Base-by-base conservation (phyloP, 2,329 filamentous ascomycete species). In the Aulographum hederae region DNA sequence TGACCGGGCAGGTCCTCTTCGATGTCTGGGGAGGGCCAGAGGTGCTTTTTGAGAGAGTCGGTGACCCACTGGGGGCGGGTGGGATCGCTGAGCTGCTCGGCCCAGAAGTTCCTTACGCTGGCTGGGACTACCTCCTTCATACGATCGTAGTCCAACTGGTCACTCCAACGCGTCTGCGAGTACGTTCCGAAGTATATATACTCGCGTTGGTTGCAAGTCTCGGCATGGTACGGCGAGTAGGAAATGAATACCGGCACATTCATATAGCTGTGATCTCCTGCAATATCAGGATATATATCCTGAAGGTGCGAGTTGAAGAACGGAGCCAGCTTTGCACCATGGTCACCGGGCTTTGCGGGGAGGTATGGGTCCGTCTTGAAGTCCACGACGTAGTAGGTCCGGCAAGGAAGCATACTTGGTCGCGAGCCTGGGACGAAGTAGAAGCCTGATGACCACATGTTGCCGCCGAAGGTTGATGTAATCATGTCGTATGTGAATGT, bases 121-220 rank as follows among this genome's bases (percentile, higher is more conserved):
- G 43, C 31, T 3, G 58, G 54, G 1, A 63, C 51, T 4, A 40
- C 34, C 31, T 53, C 42, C 17, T 36, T 39, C 41, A 58, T 46
- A 14, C 48, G 47, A 20, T 62, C 57, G 34, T 56, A 50, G 34
- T 56, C 55, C 2, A 63, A 43, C 36, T 52, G 54, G 39, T 62
- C 59, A 20, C 45, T 51, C 48, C 50, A 58, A 3, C 59, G 56
- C 1, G 42, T 44, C 39, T 61, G 57, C 10, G 46, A 49, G 46
- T 63, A 63, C 34, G 52, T 45, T n/a, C 60, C 60, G 28, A 48
- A 55, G 45, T 63, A 63, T 2, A 45, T 37, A 38, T 59, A 63
- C 6, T 38, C 37, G n/a, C 37, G 30, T 0, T 30, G 26, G 16
- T 25, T 12, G 12, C 3, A 12, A 11, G 10, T 33, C 36, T 33